phyloP scores from a whole-genome alignment of 352 stramenopile species.

The Phytophthora quininea region DNA sequence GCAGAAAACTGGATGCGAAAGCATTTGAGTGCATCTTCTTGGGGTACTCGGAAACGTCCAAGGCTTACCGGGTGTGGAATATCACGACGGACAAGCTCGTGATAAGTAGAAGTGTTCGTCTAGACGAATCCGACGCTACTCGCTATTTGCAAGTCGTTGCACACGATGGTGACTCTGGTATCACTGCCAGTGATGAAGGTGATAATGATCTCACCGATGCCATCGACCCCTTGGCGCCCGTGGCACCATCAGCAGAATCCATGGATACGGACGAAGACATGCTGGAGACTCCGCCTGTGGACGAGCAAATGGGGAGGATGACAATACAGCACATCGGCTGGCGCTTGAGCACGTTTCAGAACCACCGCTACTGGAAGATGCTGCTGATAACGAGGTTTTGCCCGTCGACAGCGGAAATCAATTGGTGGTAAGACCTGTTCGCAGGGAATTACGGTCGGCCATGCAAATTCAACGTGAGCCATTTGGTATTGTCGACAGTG shows the following conservation, averaged over 20 bases:
- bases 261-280: slow-evolving; percentile 9
- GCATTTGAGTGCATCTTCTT: slow-evolving; percentile 30
- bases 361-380: not conserved
- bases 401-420: not conserved
- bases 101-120: slow-evolving; percentile 4
- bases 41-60: slow-evolving; percentile 18
- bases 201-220: not conserved
- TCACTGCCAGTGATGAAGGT: not conserved
- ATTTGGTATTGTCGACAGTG: not conserved
- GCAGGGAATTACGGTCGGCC: not conserved
- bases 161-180: not conserved
- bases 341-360: not conserved
- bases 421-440: not conserved
- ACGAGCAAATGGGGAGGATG: slow-evolving; percentile 7
- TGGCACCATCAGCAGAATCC: not conserved
- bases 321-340: not conserved
- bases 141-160: slow-evolving; percentile 2
- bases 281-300: not conserved
- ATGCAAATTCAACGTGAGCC: not conserved
- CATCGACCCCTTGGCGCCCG: too few relatives aligned
- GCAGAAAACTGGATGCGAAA: slow-evolving; percentile 24
- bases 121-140: slow-evolving; percentile 5
- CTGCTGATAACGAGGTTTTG: not conserved
- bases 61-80: slow-evolving; percentile 24
- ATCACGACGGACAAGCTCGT: slow-evolving; percentile 1